Conservation (phyloP, 129 eudicot genomes). For the Ambrosia artemisiifolia region DNA sequence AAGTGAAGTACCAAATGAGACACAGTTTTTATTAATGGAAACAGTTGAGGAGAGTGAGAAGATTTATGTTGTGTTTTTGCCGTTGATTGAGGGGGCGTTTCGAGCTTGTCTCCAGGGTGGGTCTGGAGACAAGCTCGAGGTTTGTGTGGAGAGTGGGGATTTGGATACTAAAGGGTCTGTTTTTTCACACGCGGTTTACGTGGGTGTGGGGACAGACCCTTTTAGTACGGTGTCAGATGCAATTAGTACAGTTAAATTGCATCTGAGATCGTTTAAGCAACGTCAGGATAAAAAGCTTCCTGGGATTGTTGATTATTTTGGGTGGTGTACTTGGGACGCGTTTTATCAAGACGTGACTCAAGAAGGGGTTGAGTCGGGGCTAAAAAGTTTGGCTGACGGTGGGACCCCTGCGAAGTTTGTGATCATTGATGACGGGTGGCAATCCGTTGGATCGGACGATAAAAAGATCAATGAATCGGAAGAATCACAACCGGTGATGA, state of each 20-base stretch:
- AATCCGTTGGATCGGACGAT: slow-evolving; percentile 52
- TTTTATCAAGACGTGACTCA: slow-evolving; percentile 77
- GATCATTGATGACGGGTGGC: slow-evolving; percentile 94
- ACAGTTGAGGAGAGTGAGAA: slow-evolving; percentile 35
- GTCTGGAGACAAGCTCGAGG: slow-evolving; percentile 52
- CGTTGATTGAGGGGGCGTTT: slow-evolving; percentile 74
- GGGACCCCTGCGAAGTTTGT: slow-evolving; percentile 73
- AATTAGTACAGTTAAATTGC: slow-evolving; percentile 41
- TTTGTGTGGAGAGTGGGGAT: slow-evolving; percentile 76
- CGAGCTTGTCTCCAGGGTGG: slow-evolving; percentile 80
- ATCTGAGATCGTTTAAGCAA: slow-evolving; percentile 56
- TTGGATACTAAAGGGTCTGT: slow-evolving; percentile 33
- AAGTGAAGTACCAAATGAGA: slow-evolving; percentile 74
- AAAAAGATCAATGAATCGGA: slow-evolving; percentile 15
- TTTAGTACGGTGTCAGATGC: slow-evolving; percentile 52
- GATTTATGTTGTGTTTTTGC: slow-evolving; percentile 66
- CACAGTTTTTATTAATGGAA: slow-evolving; percentile 81
- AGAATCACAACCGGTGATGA: slow-evolving; percentile 32
- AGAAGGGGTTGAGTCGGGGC: slow-evolving; percentile 76
- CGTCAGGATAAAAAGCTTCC: slow-evolving; percentile 66
- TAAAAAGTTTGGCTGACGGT: slow-evolving; percentile 52
- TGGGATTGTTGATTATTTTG: slow-evolving; percentile 60
- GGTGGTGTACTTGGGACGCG: slow-evolving; percentile 96
- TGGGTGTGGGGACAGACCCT: slow-evolving; percentile 65
- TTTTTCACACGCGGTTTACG: slow-evolving; percentile 44